Conservation (phyloP, 1,284 basidiomycete genomes). For the Cutaneotrichosporon sp. region DNA sequence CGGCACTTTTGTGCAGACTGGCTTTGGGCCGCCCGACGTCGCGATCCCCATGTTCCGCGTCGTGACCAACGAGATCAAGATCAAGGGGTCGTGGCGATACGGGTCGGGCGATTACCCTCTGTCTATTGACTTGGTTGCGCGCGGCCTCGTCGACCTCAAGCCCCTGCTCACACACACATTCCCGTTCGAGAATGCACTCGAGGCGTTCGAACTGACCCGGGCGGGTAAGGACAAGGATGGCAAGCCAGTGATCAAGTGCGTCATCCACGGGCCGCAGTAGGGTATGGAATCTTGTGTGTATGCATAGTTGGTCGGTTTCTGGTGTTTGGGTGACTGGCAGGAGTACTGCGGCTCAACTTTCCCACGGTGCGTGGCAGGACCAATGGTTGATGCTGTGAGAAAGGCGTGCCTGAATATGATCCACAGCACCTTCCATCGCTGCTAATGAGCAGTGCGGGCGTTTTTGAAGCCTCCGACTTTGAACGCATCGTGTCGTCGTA, state of each 20-base stretch:
- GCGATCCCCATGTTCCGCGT: constrained; percentile 50
- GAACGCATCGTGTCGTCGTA: background rate
- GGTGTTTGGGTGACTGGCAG: too few relatives aligned
- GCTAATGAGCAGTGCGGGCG: background rate
- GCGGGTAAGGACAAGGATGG: constrained; percentile 70
- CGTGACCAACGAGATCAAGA: constrained; percentile 49
- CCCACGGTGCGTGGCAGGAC: background rate
- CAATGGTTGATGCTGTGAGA: background rate
- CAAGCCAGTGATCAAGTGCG: constrained; percentile 54
- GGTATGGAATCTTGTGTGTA: background rate
- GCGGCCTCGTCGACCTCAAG: constrained; percentile 58
- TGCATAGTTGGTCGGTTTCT: too few relatives aligned
- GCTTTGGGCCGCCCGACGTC: constrained; percentile 48
- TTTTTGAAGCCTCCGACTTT: background rate
- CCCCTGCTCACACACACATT: constrained; percentile 63
- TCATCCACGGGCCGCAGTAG: constrained; percentile 50
- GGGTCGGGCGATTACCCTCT: constrained; percentile 52
- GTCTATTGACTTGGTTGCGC: constrained; percentile 59
- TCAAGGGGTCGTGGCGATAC: constrained; percentile 52
- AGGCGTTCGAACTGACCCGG: constrained; percentile 60
- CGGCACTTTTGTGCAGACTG: constrained; percentile 49
- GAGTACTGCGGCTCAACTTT: background rate
- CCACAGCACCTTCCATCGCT: background rate
- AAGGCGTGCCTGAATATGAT: background rate
- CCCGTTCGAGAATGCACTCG: constrained; percentile 57